A percentile compares a stretch with the other conserved stretches of the same genome.
Conservation (phyloP, 2,329 filamentous ascomycete genomes). For the Trichoderma guizhouense region DNA sequence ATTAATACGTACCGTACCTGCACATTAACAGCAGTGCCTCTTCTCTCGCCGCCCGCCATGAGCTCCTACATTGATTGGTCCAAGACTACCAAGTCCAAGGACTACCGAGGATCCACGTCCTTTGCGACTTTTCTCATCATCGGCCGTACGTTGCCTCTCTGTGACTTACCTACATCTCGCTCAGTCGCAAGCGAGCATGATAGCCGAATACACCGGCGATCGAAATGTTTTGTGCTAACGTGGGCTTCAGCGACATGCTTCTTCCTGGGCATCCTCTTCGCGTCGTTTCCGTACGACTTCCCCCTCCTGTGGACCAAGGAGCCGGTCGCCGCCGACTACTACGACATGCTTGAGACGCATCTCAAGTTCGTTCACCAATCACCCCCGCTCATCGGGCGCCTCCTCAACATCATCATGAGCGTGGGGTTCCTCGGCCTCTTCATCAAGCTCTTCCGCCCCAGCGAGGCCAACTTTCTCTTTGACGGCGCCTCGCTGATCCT, state of each 20-base stretch:
- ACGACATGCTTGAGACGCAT: constrained; percentile 82
- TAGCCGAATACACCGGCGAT: not conserved
- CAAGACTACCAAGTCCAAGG: constrained; percentile 55
- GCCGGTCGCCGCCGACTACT: constrained; percentile 64
- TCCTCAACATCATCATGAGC: constrained; percentile 89
- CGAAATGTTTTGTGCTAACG: not conserved
- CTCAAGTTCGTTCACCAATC: constrained; percentile 87
- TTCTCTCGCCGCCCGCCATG: constrained; percentile 24
- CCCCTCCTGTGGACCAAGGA: constrained; percentile 77
- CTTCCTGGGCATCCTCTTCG: constrained; percentile 97
- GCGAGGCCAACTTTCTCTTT: constrained; percentile 93
- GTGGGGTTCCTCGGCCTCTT: constrained; percentile 86
- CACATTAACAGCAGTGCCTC: not conserved
- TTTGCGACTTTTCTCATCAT: constrained; percentile 98
- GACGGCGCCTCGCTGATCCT: constrained; percentile 77
- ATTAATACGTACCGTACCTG: not conserved
- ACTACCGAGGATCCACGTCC: constrained; percentile 61
- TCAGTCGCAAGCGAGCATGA: not conserved
- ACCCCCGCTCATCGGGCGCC: constrained; percentile 85
- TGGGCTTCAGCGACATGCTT: constrained; percentile 72
- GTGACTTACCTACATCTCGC: not conserved
- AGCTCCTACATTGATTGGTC: constrained; percentile 48
- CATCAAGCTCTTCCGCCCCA: constrained; percentile 90
- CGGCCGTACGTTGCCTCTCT: constrained; percentile 64
- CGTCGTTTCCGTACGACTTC: constrained; percentile 93